Evolutionary conservation across 176 grass and related monocot species (phyloP).

Genomic region (Dendrocalamus sinicus): DNA sequence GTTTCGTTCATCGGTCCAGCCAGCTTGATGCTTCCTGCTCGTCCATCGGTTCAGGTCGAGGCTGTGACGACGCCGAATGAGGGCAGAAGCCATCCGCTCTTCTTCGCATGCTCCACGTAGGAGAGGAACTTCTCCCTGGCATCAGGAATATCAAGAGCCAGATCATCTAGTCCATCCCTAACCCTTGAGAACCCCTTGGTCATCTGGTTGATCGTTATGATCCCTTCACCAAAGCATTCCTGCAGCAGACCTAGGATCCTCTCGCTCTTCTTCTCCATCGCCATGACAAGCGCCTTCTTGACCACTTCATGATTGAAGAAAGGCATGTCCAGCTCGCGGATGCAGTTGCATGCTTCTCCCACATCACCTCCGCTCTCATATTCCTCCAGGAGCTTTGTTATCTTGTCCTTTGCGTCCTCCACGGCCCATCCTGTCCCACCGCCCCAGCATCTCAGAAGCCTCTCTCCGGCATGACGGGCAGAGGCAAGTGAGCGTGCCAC

Average conservation of each 20-base stretch:
- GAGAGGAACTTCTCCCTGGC: conserved; percentile 74
- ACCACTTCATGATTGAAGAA: conserved; percentile 98
- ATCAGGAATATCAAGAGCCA: conserved; percentile 94
- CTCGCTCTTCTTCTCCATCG: conserved; percentile 87
- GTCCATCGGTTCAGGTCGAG: conserved; percentile 36
- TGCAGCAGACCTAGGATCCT: conserved; percentile 67
- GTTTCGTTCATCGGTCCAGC: conserved; percentile 31
- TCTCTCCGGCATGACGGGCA: conserved; percentile 82
- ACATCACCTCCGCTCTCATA: conserved; percentile 87
- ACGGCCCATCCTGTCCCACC: conserved; percentile 80
- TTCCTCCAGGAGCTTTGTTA: conserved; percentile 88
- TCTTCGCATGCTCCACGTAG: conserved; percentile 64
- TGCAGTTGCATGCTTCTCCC: conserved; percentile 89
- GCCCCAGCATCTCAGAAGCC: conserved; percentile 97
- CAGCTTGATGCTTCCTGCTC: conserved; percentile 38
- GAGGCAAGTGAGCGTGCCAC: conserved; percentile 79
- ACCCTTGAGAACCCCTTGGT: conserved; percentile 94
- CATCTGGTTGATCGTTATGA: conserved; percentile 95
- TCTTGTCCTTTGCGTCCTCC: conserved; percentile 93
- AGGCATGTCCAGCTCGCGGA: conserved; percentile 83
- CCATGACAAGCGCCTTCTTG: conserved; percentile 86
- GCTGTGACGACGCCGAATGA: conserved; percentile 38
- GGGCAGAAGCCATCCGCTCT: conserved; percentile 71
- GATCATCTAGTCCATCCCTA: conserved; percentile 82
- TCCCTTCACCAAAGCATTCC: conserved; percentile 86